These are phyloP conservation scores for Biscogniauxia marginata DNA, from an alignment of 2,329 filamentous ascomycete genomes.

Conservation along the genomic window DNA sequence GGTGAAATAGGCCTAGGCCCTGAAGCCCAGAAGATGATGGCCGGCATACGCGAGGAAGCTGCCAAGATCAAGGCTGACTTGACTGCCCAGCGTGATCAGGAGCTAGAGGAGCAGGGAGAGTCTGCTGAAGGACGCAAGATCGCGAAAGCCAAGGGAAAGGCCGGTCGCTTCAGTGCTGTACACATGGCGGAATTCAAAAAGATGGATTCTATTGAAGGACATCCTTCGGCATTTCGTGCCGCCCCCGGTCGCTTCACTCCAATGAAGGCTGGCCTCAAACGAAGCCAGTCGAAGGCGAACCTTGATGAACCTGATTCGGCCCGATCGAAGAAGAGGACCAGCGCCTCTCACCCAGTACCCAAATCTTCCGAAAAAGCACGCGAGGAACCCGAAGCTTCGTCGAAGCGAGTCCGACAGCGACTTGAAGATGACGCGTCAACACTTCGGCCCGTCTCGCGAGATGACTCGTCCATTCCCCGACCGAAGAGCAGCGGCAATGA, in stretches of 20 bases:
- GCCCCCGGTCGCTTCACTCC: constrained; percentile 55
- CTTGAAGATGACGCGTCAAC: constrained; percentile 68
- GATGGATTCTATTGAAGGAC: constrained; percentile 93
- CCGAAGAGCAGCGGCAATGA: constrained; percentile 46
- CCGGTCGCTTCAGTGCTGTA: constrained; percentile 75
- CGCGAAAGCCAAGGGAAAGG: constrained; percentile 75
- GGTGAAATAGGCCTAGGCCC: constrained; percentile 56
- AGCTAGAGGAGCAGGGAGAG: constrained; percentile 45
- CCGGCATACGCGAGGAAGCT: constrained; percentile 70
- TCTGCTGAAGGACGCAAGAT: constrained; percentile 62
- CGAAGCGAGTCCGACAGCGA: constrained; percentile 71
- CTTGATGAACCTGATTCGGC: constrained; percentile 58
- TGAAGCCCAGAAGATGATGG: constrained; percentile 60
- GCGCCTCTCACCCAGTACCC: constrained; percentile 27
- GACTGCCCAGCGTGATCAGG: constrained; percentile 57
- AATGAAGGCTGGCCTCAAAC: constrained; percentile 39
- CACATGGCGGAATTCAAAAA: constrained; percentile 92
- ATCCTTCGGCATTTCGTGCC: constrained; percentile 74
- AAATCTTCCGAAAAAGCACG: constrained; percentile 19
- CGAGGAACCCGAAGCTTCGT: constrained; percentile 41
- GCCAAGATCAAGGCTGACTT: constrained; percentile 69
- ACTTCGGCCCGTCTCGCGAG: constrained; percentile 57
- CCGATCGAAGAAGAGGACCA: constrained; percentile 30
- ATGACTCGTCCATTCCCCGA: constrained; percentile 48
- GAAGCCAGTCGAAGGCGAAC: constrained; percentile 55